A percentile compares a stretch with the other conserved stretches of the same genome.
Evolutionary conservation across 345 rosid genomes (phyloP).

Genomic region (Durio zibethinus): DNA sequence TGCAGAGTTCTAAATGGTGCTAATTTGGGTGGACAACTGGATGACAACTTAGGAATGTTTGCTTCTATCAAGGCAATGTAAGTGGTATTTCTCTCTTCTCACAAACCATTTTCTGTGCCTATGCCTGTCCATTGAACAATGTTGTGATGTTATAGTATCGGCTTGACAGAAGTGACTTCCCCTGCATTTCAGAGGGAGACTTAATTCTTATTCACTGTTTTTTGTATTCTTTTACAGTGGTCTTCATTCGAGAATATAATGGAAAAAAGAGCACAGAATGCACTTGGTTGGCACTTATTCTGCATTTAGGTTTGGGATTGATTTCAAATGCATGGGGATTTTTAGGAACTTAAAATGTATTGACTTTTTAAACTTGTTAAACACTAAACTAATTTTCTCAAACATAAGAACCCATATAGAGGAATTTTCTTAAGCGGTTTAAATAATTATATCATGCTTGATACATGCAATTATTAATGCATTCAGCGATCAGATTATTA

Average conservation of each 20-base stretch:
- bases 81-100: slow-evolving; percentile 30
- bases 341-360: not conserved
- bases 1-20: slow-evolving; percentile 77
- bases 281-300: not conserved
- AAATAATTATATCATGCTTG: not conserved
- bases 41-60: slow-evolving; percentile 58
- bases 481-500: not conserved
- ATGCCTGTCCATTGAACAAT: slow-evolving; percentile 18
- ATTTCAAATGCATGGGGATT: not conserved
- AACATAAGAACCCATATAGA: not conserved
- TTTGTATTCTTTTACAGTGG: not conserved
- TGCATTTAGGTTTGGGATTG: not conserved
- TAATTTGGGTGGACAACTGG: slow-evolving; percentile 90
- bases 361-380: not conserved
- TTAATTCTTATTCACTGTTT: not conserved
- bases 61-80: slow-evolving; percentile 77
- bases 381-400: not conserved
- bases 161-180: not conserved
- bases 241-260: not conserved
- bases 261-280: not conserved
- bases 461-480: not conserved
- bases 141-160: not conserved
- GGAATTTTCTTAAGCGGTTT: not conserved
- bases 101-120: slow-evolving; percentile 6
- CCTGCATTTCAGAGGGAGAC: not conserved